Conservation (phyloP, 192 early-diverging fungal species). For the Backusella tuberculispora region DNA sequence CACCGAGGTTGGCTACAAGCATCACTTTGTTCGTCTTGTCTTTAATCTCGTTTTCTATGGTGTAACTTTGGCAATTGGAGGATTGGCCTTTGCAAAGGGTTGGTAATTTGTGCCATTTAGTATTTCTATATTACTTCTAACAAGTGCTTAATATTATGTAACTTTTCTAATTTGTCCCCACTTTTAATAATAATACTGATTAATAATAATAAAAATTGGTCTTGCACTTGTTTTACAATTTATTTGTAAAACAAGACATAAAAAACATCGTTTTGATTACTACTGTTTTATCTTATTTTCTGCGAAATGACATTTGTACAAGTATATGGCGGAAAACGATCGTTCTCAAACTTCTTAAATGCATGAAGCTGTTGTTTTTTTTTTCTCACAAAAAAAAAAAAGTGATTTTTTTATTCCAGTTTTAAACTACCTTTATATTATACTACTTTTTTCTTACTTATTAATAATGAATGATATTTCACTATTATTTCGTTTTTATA, state of each 20-base stretch:
- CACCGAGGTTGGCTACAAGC: background rate
- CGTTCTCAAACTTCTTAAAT: background rate
- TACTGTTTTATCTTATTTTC: background rate
- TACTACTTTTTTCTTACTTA: background rate
- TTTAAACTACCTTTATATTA: background rate
- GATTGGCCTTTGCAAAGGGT: slow-evolving; percentile 21
- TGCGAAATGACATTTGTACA: background rate
- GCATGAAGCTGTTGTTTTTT: slow-evolving; percentile 3
- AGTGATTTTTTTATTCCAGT: background rate
- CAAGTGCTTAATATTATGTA: slow-evolving; percentile 7
- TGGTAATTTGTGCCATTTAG: background rate
- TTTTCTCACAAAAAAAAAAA: background rate
- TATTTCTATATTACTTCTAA: slow-evolving; percentile 3
- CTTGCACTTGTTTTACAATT: background rate
- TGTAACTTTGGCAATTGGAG: slow-evolving; percentile 32
- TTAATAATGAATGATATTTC: too few species aligned
- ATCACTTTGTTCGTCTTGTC: slow-evolving; percentile 21
- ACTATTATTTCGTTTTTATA: too few species aligned
- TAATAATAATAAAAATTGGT: background rate
- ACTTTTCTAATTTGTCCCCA: slow-evolving; percentile 7
- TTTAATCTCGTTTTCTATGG: slow-evolving; percentile 28
- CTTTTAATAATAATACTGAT: slow-evolving; percentile 1
- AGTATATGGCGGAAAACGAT: background rate
- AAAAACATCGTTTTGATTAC: background rate
- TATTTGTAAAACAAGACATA: background rate